Percentiles rank a stretch among this genome's conserved stretches.
Conservation (phyloP, 352 stramenopile species). For the Phytophthora niederhauseri region DNA sequence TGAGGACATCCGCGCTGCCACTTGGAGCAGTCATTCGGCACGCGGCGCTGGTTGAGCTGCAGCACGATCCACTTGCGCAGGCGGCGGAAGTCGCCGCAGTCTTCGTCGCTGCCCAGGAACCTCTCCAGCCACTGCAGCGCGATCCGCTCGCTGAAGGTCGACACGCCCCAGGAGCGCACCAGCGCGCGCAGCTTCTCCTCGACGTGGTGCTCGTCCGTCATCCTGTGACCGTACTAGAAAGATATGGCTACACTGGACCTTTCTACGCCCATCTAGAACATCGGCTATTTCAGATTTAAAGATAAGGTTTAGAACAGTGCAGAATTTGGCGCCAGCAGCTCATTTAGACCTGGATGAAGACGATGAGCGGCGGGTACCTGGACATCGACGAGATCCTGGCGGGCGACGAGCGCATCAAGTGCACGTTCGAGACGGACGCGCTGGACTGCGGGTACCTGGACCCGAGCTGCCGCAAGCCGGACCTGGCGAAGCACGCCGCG, state of each 20-base stretch:
- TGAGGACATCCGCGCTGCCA: conserved; percentile 80
- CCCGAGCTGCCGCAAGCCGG: conserved; percentile 57
- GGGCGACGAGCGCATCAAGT: conserved; percentile 82
- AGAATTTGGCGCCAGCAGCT: neutral
- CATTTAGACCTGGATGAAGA: neutral
- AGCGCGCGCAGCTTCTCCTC: conserved; percentile 51
- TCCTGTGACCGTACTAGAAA: neutral
- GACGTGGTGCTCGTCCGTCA: conserved; percentile 21
- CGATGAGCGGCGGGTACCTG: conserved; percentile 55
- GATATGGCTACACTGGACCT: conserved; percentile 15
- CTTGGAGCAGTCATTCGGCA: conserved; percentile 27
- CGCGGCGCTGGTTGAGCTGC: conserved; percentile 63
- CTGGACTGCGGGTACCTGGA: conserved; percentile 80
- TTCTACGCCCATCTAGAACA: neutral
- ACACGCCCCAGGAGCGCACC: conserved; percentile 63
- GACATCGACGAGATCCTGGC: conserved; percentile 81
- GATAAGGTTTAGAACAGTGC: neutral
- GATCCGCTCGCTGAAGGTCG: conserved; percentile 72
- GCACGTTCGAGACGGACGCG: conserved; percentile 71
- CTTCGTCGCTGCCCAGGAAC: conserved; percentile 33
- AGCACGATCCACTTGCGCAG: conserved; percentile 72
- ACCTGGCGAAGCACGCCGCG: conserved; percentile 48
- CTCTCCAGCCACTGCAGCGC: conserved; percentile 61
- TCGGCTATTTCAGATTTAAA: too few species aligned
- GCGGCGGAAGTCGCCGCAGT: conserved; percentile 36